Percentiles rank a stretch among this genome's conserved stretches.
Conservation (phyloP, 805 yeast genomes). For the Groenewaldozyma tartarivorans region DNA sequence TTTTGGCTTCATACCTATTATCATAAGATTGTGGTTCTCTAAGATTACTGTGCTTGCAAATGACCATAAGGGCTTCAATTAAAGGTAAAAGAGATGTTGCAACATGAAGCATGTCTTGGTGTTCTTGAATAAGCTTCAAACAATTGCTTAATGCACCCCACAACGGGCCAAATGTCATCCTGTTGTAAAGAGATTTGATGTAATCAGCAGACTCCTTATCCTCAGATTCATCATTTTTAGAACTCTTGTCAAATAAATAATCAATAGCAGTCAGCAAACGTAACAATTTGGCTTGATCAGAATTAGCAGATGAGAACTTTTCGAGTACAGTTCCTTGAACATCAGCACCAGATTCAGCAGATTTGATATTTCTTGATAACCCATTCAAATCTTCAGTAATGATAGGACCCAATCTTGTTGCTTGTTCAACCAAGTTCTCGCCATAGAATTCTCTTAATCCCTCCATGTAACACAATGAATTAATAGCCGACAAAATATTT, state of each 20-base stretch:
- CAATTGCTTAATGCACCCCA: slow-evolving; percentile 83
- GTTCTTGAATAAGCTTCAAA: slow-evolving; percentile 51
- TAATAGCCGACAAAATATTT: slow-evolving; percentile 73
- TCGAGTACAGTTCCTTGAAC: slow-evolving; percentile 46
- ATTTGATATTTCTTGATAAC: slow-evolving; percentile 38
- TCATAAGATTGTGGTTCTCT: slow-evolving; percentile 47
- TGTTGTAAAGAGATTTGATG: slow-evolving; percentile 41
- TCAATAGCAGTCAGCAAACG: slow-evolving; percentile 83
- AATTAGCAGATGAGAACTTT: slow-evolving; percentile 66
- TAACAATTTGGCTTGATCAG: slow-evolving; percentile 83
- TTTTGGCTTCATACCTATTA: slow-evolving; percentile 47
- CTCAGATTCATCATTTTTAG: slow-evolving; percentile 17
- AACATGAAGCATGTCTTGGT: slow-evolving; percentile 46
- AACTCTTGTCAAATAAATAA: slow-evolving; percentile 49
- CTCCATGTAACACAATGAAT: slow-evolving; percentile 53
- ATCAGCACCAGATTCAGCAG: slow-evolving; percentile 33
- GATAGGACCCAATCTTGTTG: slow-evolving; percentile 46
- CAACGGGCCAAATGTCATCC: slow-evolving; percentile 60
- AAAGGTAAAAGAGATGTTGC: slow-evolving; percentile 78
- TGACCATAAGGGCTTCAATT: slow-evolving; percentile 89
- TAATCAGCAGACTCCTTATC: slow-evolving; percentile 17
- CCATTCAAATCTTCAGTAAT: slow-evolving; percentile 47
- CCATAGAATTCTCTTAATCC: slow-evolving; percentile 60
- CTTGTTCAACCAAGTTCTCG: slow-evolving; percentile 52
- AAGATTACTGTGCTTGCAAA: slow-evolving; percentile 77